These are phyloP conservation scores for Diaporthe longicolla DNA, from an alignment of 2,329 filamentous ascomycete genomes.

Conservation along the genomic window DNA sequence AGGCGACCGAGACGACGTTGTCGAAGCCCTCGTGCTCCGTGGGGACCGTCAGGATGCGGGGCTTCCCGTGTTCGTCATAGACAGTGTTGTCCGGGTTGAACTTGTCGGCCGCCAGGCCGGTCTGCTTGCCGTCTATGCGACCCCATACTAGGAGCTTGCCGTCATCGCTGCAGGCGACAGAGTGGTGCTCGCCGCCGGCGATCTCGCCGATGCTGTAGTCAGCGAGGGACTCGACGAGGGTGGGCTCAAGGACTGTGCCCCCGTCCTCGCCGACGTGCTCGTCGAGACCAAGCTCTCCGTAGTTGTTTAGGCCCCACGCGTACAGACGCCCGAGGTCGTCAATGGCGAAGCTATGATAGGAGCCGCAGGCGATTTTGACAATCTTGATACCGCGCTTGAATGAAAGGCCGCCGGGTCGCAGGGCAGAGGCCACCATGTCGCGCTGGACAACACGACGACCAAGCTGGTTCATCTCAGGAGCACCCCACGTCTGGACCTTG, in stretches of 20 bases:
- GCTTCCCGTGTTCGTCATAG: constrained; percentile 73
- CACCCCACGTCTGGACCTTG: constrained; percentile 79
- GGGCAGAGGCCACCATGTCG: constrained; percentile 54
- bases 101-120: constrained; percentile 69
- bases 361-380: constrained; percentile 74
- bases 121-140: constrained; percentile 67
- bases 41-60: constrained; percentile 81
- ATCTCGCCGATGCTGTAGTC: constrained; percentile 76
- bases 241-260: constrained; percentile 80
- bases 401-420: constrained; percentile 52
- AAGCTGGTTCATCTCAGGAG: constrained; percentile 76
- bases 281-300: constrained; percentile 79
- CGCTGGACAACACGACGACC: constrained; percentile 74
- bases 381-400: constrained; percentile 70
- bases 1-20: constrained; percentile 69
- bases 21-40: constrained; percentile 70
- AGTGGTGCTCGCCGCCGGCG: constrained; percentile 80
- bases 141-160: constrained; percentile 74
- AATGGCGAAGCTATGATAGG: constrained; percentile 87
- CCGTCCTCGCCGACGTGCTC: constrained; percentile 76
- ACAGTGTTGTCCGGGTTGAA: constrained; percentile 72
- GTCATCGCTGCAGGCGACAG: constrained; percentile 71
- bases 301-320: constrained; percentile 90
- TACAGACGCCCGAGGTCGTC: constrained; percentile 79
- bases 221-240: constrained; percentile 74